Base-by-base conservation (phyloP, 306 rosid genomes). In the Adenanthera pavonina region DNA sequence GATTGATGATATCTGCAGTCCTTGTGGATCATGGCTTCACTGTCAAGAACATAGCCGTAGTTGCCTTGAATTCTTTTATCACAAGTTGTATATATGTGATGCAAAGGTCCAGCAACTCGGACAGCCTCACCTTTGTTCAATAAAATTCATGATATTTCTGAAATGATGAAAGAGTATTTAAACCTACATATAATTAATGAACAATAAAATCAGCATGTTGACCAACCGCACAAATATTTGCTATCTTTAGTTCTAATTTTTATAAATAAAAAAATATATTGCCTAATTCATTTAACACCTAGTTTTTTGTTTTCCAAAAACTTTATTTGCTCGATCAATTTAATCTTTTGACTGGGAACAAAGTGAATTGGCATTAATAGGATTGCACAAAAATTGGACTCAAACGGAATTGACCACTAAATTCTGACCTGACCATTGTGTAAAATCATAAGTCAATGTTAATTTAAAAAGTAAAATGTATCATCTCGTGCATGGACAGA, bases 101-200 rank as follows among this genome's bases (percentile, higher is more conserved):
- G 71, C 9, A 34, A 6, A 34, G 61, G 25, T 78, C 74, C 60
- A 62, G 15, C 73, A 33, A 61, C 75, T 59, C 74, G 30, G 41
- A 67, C 38, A 47, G 15, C 47, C 74, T 82, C 52, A 70, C 64
- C 76, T 53, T 25, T 25, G 57, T 62, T 79, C 68, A 47, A 41
- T 41, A 7, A 41, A 25, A 43, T 75, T 75, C 61, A 70, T 25
- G 53, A 40, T 62, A 62, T 86, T 67, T 47, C 74, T 83, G 66
- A 43, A 70, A 80, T 17, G 40, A 60, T 14, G 75, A 74, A 80
- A 74, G 25, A 70, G 5, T 43, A 64, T 41, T 20, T 36, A 81
- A 41, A 35, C 83, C 88, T 83, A 76, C 66, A 73, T 15, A 73
- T 80, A 72, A 51, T 65, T 80, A 72, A 51, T 65, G 61, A 67